Conservation (phyloP, 2,329 filamentous ascomycete species). For the Cytospora piceicola region DNA sequence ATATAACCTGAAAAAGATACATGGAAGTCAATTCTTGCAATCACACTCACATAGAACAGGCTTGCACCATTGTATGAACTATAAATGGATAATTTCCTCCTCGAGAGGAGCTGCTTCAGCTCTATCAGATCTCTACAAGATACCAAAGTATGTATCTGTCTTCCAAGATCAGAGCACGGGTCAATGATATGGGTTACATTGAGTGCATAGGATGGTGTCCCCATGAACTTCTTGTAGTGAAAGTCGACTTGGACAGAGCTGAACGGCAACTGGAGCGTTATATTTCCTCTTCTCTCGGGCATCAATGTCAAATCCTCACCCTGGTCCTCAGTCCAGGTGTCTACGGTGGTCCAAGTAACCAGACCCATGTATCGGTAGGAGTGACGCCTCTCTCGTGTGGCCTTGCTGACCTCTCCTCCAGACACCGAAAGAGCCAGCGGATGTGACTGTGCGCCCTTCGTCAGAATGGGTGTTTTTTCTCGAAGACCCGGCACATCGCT, state of each 20-base stretch:
- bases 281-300: background rate
- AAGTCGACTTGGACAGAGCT: background rate
- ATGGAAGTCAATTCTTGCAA: background rate
- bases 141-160: fast-evolving
- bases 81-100: background rate
- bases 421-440: background rate
- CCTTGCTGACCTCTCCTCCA: no score
- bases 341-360: constrained; percentile 1
- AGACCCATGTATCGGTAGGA: background rate
- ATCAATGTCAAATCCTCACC: background rate
- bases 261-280: background rate
- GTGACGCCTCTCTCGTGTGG: background rate
- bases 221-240: background rate
- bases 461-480: fast-evolving
- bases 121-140: no score
- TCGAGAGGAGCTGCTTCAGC: background rate
- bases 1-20: no score
- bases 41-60: constrained; percentile 5
- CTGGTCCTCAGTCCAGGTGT: background rate
- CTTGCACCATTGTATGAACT: background rate
- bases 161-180: fast-evolving
- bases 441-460: background rate
- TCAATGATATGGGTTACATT: constrained; percentile 1
- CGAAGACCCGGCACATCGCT: fast-evolving
- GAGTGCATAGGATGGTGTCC: constrained; percentile 6